phyloP scores from a whole-genome alignment of 129 eudicot species.

The sunflower (Helianthus annuus) region HanXRQr2.0-SUNRISE NC_035436.2:18519143-18519642 shows the following conservation, averaged over 20 bases:
- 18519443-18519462: slow-evolving; percentile 39
- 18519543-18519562: slow-evolving; percentile 30
- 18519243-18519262: slow-evolving; percentile 37
- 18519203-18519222: slow-evolving; percentile 39
- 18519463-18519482: slow-evolving; percentile 37
- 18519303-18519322: slow-evolving; percentile 40
- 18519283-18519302: slow-evolving; percentile 30
- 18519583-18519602: slow-evolving; percentile 51
- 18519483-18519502: neutral
- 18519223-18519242: slow-evolving; percentile 26
- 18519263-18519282: slow-evolving; percentile 34
- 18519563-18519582: slow-evolving; percentile 73
- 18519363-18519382: neutral
- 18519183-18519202: slow-evolving; percentile 45
- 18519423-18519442: slow-evolving; percentile 24
- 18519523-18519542: neutral
- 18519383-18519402: slow-evolving; percentile 19
- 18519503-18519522: neutral
- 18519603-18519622: slow-evolving; percentile 57
- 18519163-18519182: slow-evolving; percentile 40
- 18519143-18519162: slow-evolving; percentile 34
- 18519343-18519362: slow-evolving; percentile 24
- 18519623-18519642: slow-evolving; percentile 50
- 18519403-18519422: slow-evolving; percentile 21
- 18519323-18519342: slow-evolving; percentile 35